Percentiles rank a stretch among this genome's conserved stretches.
Conservation (phyloP, 148 eudicot genomes). For the Nyssa sinensis region DNA sequence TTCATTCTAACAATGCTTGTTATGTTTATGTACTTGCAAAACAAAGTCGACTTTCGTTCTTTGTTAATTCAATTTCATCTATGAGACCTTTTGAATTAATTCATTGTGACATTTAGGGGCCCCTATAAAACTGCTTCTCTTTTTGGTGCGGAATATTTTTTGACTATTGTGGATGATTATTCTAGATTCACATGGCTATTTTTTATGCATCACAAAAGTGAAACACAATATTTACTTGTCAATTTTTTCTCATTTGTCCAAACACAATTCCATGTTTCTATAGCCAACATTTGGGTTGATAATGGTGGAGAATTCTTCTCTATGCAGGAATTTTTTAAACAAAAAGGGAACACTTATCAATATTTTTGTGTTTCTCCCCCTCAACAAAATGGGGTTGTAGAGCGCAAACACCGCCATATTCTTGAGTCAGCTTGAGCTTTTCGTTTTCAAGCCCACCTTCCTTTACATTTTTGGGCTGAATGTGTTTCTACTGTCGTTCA, state of each 20-base stretch:
- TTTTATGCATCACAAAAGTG: not conserved
- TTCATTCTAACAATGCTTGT: conserved; percentile 2
- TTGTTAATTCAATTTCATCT: not conserved
- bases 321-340: no score
- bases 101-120: conserved; percentile 1
- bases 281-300: not conserved
- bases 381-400: no score
- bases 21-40: not conserved
- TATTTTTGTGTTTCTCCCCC: no score
- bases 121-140: not conserved
- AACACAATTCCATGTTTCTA: not conserved
- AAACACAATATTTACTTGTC: not conserved
- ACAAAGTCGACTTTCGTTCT: not conserved
- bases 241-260: not conserved
- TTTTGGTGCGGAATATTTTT: not conserved
- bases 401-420: no score
- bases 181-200: not conserved
- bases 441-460: no score
- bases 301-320: not conserved
- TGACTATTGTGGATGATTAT: conserved; percentile 7
- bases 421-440: no score
- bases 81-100: not conserved
- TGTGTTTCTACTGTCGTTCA: no score
- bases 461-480: no score
- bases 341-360: no score